Base-by-base conservation (phyloP, 116 monocot genomes). In the Posidonia oceanica region DNA sequence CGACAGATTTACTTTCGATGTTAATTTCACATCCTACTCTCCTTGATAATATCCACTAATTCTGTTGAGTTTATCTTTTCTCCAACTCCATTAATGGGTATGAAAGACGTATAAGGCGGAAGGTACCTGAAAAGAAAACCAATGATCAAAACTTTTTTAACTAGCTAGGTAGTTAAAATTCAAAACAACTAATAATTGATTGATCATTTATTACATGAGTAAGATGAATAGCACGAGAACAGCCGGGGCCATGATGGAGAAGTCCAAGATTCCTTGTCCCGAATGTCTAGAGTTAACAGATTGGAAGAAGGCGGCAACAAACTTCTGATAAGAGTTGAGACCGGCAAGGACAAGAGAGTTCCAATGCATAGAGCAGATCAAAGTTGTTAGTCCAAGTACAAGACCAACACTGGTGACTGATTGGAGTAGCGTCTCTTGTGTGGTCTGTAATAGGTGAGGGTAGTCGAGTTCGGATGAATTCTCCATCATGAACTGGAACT, bases 201-300 rank as follows among this genome's bases (percentile, higher is more conserved):
- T 29, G 29, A 29, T 29, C 29, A 29, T 54, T 54, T 13, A 54
- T 61, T 14, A 87, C 90, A 90, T 90, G 82, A 84, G 80, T 5
- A 74, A 39, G 14, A 80, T 67, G 54, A 53, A 80, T 0, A 90
- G 59, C 48, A 87, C 84, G 54, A 87, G 12, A 15, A 82, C 56
- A 6, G 87, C 82, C 0, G 84, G 73, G 14, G 90, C 69, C 13
- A 83, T 52, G 14, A 69, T 44, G 37, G 87, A 84, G 61, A 80
- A 29, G 29, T 90, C 87, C 3, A 84, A 53, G 15, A 74, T 64
- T 3, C 80, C 73, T 61, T 87, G 84, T 7, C 90, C 90, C 17
- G 87, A 61, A 59, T 90, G 90, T 69, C 84, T 52, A 3, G 83
- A 71, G 36, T 83, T 87, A n/a, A 83, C 77, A 3, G 77, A 69